phyloP scores from a whole-genome alignment of 495 filamentous ascomycete species.

The Podospora didyma region DNA sequence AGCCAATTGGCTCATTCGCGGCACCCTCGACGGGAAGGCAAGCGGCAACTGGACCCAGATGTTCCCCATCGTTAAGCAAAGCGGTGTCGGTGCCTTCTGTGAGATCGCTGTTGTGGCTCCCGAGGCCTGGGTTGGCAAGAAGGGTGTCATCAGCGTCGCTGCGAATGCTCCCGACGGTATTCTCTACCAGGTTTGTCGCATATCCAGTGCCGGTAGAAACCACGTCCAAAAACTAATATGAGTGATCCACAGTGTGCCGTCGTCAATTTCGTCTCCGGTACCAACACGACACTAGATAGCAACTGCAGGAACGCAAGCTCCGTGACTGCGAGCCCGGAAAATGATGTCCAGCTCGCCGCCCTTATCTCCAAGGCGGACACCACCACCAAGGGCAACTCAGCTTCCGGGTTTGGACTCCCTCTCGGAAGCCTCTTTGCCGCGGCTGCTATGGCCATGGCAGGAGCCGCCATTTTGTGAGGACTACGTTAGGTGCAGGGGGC shows the following conservation, averaged over 20 bases:
- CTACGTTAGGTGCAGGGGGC: background rate
- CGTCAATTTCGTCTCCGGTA: slow-evolving; percentile 47
- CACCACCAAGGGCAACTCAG: slow-evolving; percentile 3
- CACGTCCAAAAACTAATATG: background rate
- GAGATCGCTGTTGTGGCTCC: slow-evolving; percentile 35
- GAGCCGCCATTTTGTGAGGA: slow-evolving; percentile 15
- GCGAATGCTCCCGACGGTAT: slow-evolving; percentile 42
- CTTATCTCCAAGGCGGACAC: slow-evolving; percentile 14
- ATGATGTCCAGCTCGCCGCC: slow-evolving; percentile 30
- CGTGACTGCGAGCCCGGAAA: slow-evolving; percentile 30
- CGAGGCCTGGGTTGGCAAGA: slow-evolving; percentile 42
- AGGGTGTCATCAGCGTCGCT: slow-evolving; percentile 44
- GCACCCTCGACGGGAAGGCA: slow-evolving; percentile 39
- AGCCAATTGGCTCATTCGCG: slow-evolving; percentile 47
- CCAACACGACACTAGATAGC: slow-evolving; percentile 10
- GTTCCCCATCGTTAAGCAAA: slow-evolving; percentile 43
- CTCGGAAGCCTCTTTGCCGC: slow-evolving; percentile 17
- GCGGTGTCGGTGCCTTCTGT: slow-evolving; percentile 43
- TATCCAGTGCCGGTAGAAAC: background rate
- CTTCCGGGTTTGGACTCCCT: background rate
- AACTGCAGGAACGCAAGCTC: slow-evolving; percentile 42
- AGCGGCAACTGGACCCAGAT: slow-evolving; percentile 47
- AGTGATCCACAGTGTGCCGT: slow-evolving; percentile 38
- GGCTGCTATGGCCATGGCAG: slow-evolving; percentile 20
- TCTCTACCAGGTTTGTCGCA: slow-evolving; percentile 44